Conservation (phyloP, 2,329 filamentous ascomycete species). For the Eutypa lata region DNA sequence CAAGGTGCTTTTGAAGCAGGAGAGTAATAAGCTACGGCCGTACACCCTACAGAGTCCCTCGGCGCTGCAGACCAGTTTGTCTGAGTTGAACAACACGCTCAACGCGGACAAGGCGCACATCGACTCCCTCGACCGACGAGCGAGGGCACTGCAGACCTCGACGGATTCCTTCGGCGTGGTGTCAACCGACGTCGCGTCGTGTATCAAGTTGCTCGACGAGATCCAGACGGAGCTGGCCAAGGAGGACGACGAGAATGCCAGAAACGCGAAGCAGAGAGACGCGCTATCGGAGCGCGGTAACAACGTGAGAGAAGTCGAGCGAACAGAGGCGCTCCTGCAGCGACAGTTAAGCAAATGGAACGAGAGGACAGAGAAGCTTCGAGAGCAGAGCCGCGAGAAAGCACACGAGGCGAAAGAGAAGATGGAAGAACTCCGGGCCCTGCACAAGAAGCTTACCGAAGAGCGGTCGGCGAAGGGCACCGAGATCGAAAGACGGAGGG, state of each 20-base stretch:
- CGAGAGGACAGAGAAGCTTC: constrained; percentile 80
- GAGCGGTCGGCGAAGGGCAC: constrained; percentile 83
- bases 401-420: constrained; percentile 76
- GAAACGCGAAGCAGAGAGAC: constrained; percentile 79
- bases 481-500: constrained; percentile 86
- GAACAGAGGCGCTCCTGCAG: constrained; percentile 78
- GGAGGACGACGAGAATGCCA: constrained; percentile 84
- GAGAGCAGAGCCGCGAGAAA: constrained; percentile 77
- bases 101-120: constrained; percentile 78
- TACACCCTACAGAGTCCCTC: constrained; percentile 89
- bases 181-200: constrained; percentile 78
- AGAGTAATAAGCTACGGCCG: constrained; percentile 83
- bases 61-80: constrained; percentile 75
- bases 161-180: constrained; percentile 86
- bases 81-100: constrained; percentile 77
- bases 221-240: constrained; percentile 79
- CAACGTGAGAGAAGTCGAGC: constrained; percentile 86
- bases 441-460: constrained; percentile 77
- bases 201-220: constrained; percentile 86
- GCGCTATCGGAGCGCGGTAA: constrained; percentile 84
- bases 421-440: constrained; percentile 83
- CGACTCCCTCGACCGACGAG: constrained; percentile 79
- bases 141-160: constrained; percentile 88
- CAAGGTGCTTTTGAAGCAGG: constrained; percentile 71
- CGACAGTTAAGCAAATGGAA: constrained; percentile 83